These are phyloP conservation scores for Rhizopus sp. DNA, from an alignment of 371 early-diverging fungal genomes.

Conservation along the genomic window DNA sequence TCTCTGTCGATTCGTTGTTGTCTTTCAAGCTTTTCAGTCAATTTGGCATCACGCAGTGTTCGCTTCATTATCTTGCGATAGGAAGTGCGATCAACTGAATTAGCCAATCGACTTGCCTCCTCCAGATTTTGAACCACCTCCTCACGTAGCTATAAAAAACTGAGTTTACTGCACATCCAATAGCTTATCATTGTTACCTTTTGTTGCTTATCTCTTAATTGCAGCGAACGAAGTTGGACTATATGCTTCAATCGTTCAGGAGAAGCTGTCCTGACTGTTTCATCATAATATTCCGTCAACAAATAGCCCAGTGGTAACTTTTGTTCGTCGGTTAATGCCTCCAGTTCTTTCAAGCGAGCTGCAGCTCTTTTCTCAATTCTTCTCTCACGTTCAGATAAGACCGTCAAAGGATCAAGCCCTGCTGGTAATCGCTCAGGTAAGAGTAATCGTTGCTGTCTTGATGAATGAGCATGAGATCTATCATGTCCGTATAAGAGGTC, in stretches of 20 bases:
- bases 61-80: slow-evolving; percentile 88
- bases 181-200: slow-evolving; percentile 32
- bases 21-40: slow-evolving; percentile 88
- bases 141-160: slow-evolving; percentile 63
- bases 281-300: slow-evolving; percentile 36
- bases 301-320: slow-evolving; percentile 28
- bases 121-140: slow-evolving; percentile 73
- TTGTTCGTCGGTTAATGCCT: slow-evolving; percentile 12
- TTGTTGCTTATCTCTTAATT: slow-evolving; percentile 76
- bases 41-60: slow-evolving; percentile 80
- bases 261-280: slow-evolving; percentile 37
- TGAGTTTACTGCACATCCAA: background rate
- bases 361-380: slow-evolving; percentile 25
- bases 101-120: slow-evolving; percentile 72
- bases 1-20: slow-evolving; percentile 87
- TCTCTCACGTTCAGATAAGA: slow-evolving; percentile 36
- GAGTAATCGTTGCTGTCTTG: slow-evolving; percentile 69
- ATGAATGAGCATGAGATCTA: slow-evolving; percentile 57
- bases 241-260: slow-evolving; percentile 59
- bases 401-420: slow-evolving; percentile 75
- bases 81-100: slow-evolving; percentile 74
- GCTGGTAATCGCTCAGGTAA: slow-evolving; percentile 78
- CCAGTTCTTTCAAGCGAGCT: slow-evolving; percentile 14
- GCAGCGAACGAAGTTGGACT: slow-evolving; percentile 81
- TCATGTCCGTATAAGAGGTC: slow-evolving; percentile 40